These are phyloP conservation scores for Ilyonectria robusta DNA, from an alignment of 2,329 filamentous ascomycete species.

Conservation along the genomic window DNA sequence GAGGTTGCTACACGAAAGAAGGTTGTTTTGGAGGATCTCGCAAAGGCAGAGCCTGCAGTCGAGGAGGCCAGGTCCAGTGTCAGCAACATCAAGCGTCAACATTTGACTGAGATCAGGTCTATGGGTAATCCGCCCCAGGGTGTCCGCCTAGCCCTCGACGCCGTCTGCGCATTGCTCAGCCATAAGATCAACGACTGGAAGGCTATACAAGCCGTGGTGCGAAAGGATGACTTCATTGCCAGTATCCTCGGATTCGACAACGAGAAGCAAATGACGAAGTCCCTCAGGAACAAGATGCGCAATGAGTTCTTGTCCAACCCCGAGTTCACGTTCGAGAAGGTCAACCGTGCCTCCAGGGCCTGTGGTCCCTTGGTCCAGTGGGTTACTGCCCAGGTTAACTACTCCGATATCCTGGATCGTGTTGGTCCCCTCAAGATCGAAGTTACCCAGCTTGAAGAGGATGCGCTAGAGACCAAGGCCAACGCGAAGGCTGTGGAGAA, in stretches of 20 bases:
- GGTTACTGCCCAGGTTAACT: slow-evolving; percentile 96
- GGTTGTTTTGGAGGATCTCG: slow-evolving; percentile 89
- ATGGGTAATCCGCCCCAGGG: slow-evolving; percentile 94
- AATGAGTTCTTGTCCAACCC: slow-evolving; percentile 92
- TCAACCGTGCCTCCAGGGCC: slow-evolving; percentile 95
- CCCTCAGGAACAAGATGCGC: slow-evolving; percentile 88
- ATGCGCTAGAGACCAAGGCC: slow-evolving; percentile 92
- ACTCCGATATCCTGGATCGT: slow-evolving; percentile 95
- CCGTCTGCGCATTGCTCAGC: slow-evolving; percentile 95
- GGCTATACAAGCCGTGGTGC: slow-evolving; percentile 88
- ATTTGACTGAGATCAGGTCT: slow-evolving; percentile 96
- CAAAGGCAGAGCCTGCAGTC: slow-evolving; percentile 92
- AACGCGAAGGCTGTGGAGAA: slow-evolving; percentile 93
- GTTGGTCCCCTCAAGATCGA: slow-evolving; percentile 94
- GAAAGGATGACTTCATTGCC: slow-evolving; percentile 95
- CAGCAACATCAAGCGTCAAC: slow-evolving; percentile 97
- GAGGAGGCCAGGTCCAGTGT: slow-evolving; percentile 95
- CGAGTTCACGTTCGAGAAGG: slow-evolving; percentile 96
- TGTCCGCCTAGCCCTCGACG: slow-evolving; percentile 92
- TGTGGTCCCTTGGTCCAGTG: slow-evolving; percentile 97
- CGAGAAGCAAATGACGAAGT: slow-evolving; percentile 91
- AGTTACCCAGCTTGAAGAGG: slow-evolving; percentile 87
- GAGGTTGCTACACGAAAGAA: slow-evolving; percentile 87
- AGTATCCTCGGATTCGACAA: slow-evolving; percentile 99
- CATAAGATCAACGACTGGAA: slow-evolving; percentile 95